phyloP scores from a whole-genome alignment of 2,329 filamentous ascomycete genomes.

The Cladophialophora chaetospira region DNA sequence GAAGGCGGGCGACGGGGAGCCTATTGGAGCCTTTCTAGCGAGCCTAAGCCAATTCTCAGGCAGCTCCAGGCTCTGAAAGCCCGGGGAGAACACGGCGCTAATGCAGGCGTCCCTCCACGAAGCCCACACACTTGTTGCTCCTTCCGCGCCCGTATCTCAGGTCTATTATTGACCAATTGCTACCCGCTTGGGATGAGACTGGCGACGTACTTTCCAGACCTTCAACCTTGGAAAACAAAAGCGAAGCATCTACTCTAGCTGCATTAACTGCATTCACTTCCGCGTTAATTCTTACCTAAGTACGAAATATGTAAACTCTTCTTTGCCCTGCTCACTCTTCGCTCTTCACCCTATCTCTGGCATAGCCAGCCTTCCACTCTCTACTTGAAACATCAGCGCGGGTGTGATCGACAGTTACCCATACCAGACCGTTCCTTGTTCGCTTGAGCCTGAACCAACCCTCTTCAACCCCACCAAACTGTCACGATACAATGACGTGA shows the following conservation, averaged over 20 bases:
- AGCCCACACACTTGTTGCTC: constrained; percentile 3
- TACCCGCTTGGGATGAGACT: neutral
- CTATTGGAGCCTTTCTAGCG: neutral
- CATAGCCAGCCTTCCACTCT: neutral
- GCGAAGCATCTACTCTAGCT: constrained; percentile 5
- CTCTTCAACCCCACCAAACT: constrained; percentile 4
- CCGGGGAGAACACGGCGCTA: constrained; percentile 11
- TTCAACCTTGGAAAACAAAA: constrained; percentile 7
- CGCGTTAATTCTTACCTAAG: neutral
- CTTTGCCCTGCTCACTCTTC: neutral
- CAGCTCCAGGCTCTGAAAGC: constrained; percentile 7
- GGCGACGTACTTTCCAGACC: constrained; percentile 1
- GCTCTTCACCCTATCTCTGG: neutral
- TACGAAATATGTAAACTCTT: constrained; percentile 7
- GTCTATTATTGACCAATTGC: constrained; percentile 2
- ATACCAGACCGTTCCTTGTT: neutral
- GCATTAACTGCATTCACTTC: neutral
- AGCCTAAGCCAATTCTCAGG: constrained; percentile 4
- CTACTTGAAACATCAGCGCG: no score
- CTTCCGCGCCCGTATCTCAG: constrained; percentile 1
- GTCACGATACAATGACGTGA: constrained; percentile 16
- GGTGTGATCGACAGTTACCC: no score
- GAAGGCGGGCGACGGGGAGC: neutral
- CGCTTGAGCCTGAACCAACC: neutral
- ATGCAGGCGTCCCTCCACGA: constrained; percentile 1